Conservation (phyloP, 2,329 filamentous ascomycete genomes). For the Hypoxylon sp. region DNA sequence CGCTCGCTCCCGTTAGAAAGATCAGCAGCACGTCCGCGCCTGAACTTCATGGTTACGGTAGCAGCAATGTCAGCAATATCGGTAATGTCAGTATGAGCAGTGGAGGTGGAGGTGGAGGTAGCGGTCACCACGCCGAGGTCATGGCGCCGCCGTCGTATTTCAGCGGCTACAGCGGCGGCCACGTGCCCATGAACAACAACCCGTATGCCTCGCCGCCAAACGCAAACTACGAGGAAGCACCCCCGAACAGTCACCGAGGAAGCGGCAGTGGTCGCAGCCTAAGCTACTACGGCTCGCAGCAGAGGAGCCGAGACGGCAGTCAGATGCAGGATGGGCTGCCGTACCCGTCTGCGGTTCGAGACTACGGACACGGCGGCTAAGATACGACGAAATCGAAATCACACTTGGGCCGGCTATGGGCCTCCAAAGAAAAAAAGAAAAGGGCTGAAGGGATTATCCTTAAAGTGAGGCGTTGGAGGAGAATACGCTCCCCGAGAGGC, state of each 20-base stretch:
- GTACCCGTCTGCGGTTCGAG: neutral
- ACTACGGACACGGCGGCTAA: neutral
- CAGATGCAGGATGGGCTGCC: neutral
- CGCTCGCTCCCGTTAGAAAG: neutral
- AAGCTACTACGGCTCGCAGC: constrained; percentile 8
- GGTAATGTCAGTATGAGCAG: neutral
- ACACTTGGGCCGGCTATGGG: neutral
- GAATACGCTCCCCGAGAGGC: neutral
- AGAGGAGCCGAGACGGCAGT: neutral
- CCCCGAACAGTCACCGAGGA: neutral
- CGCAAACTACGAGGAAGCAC: neutral
- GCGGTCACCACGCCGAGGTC: neutral
- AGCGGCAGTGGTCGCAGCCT: neutral
- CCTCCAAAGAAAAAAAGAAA: neutral
- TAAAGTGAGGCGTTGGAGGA: neutral
- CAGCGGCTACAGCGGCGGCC: constrained; percentile 1
- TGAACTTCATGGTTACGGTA: neutral
- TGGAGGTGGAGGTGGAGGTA: too few relatives aligned
- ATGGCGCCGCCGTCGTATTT: constrained; percentile 30
- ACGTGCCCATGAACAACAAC: neutral
- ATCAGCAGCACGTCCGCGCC: neutral
- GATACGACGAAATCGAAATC: neutral
- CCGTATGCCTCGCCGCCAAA: constrained; percentile 6
- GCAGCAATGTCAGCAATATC: neutral
- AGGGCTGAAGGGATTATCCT: neutral